Percentiles rank a stretch among this genome's conserved stretches.
These are phyloP conservation scores for Ceratocystis eucalypticola DNA, from an alignment of 2,329 filamentous ascomycete species.

Conservation along the genomic window DNA sequence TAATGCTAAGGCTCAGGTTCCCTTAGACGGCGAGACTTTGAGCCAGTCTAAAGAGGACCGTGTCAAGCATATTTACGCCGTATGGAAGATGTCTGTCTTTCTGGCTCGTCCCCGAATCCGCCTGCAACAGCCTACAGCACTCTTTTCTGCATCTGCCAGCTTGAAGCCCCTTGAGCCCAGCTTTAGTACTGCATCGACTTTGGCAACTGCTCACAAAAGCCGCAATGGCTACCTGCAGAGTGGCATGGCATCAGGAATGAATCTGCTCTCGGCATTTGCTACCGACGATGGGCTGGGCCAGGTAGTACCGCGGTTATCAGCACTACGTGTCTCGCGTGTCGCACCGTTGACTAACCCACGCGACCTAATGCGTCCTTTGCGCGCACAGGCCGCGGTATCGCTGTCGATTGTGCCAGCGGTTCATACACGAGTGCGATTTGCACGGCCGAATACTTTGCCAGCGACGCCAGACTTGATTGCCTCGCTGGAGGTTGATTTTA, in stretches of 20 bases:
- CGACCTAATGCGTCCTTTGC: conserved; percentile 49
- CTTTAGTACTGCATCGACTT: conserved; percentile 1
- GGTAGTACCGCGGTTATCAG: conserved; percentile 53
- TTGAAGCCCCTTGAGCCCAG: conserved; percentile 36
- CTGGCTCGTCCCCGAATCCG: conserved; percentile 48
- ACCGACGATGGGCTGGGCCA: conserved; percentile 50
- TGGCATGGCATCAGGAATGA: conserved; percentile 54
- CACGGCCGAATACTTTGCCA: conserved; percentile 45
- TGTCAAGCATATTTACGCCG: conserved; percentile 35
- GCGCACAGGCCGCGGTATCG: conserved; percentile 47
- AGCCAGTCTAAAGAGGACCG: conserved; percentile 15
- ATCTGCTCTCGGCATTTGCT: conserved; percentile 62
- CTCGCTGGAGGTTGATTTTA: conserved; percentile 61
- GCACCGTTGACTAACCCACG: conserved; percentile 51
- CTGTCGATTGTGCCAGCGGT: conserved; percentile 55
- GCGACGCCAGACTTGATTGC: conserved; percentile 51
- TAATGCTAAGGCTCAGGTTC: conserved; percentile 17
- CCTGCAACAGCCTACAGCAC: conserved; percentile 50
- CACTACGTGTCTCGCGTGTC: conserved; percentile 60
- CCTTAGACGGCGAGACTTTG: conserved; percentile 20
- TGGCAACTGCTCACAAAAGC: conserved; percentile 15
- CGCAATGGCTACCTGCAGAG: conserved; percentile 47
- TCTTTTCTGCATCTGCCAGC: conserved; percentile 50
- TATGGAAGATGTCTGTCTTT: conserved; percentile 49
- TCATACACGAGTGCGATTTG: conserved; percentile 60